Percentiles rank a stretch among this genome's conserved stretches.
Conservation (phyloP, 495 filamentous ascomycete species). For the Podospora bellae-mahoneyi region DNA sequence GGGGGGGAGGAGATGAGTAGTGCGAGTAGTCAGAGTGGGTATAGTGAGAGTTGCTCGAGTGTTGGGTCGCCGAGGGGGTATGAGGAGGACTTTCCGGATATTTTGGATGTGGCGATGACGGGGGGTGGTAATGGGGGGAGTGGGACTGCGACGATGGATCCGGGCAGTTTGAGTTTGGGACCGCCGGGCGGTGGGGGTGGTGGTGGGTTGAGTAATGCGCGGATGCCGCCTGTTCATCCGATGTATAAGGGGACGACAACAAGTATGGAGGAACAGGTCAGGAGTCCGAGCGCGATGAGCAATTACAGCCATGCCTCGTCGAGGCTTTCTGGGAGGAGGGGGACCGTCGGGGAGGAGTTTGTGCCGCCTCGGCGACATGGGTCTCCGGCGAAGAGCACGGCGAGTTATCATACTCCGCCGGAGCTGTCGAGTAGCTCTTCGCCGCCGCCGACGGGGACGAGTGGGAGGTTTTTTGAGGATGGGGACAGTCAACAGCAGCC, state of each 20-base stretch:
- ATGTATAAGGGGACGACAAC: neutral
- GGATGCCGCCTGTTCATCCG: constrained; percentile 32
- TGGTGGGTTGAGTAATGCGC: constrained; percentile 32
- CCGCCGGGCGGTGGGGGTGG: no score
- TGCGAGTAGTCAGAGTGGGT: constrained; percentile 43
- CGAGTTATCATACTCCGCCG: constrained; percentile 33
- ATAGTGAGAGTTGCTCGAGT: constrained; percentile 44
- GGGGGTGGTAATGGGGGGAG: constrained; percentile 7
- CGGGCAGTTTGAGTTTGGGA: constrained; percentile 30
- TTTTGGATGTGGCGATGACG: constrained; percentile 45
- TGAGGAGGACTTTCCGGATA: constrained; percentile 40
- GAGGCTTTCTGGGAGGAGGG: constrained; percentile 2
- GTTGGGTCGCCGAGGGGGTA: constrained; percentile 46
- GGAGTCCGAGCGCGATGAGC: constrained; percentile 37
- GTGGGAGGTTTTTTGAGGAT: constrained; percentile 38
- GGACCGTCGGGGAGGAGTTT: neutral
- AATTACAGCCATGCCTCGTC: constrained; percentile 31
- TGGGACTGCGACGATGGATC: constrained; percentile 36
- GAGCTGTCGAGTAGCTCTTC: constrained; percentile 46
- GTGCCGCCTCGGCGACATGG: constrained; percentile 20
- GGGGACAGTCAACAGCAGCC: neutral
- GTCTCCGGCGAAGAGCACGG: constrained; percentile 47
- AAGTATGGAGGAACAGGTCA: neutral
- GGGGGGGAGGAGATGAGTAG: constrained; percentile 43
- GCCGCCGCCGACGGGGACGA: constrained; percentile 33